Percentiles rank a stretch among this genome's conserved stretches.
Evolutionary conservation across 306 rosid species (phyloP).

Genomic region (Dryas octopetala): DNA sequence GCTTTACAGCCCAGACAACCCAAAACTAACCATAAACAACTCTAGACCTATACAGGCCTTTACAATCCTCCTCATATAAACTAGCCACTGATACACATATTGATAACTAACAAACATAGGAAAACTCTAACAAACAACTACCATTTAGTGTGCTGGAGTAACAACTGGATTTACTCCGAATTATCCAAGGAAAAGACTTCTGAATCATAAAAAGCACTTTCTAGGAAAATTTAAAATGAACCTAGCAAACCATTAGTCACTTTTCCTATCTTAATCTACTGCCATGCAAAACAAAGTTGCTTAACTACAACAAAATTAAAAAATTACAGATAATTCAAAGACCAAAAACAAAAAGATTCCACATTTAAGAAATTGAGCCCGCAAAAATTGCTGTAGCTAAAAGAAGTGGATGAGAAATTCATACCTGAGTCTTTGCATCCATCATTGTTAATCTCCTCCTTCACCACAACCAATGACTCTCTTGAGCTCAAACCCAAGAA

Average conservation of each 20-base stretch:
- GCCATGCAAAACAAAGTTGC: neutral
- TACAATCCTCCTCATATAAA: too few species aligned
- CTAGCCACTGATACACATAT: neutral
- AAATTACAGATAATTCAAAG: neutral
- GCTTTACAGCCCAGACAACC: too few species aligned
- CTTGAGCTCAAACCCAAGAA: slow-evolving; percentile 74
- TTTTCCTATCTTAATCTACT: slow-evolving; percentile 10
- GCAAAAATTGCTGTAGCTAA: neutral
- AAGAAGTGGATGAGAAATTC: neutral
- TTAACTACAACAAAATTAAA: neutral
- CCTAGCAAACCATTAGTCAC: slow-evolving; percentile 8
- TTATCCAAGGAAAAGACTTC: neutral
- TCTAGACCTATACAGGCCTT: too few species aligned
- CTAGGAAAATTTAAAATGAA: neutral
- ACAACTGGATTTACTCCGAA: slow-evolving; percentile 3
- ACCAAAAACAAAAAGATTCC: neutral
- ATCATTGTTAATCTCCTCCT: slow-evolving; percentile 61
- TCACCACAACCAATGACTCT: slow-evolving; percentile 50
- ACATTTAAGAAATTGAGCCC: neutral
- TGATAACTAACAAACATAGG: neutral
- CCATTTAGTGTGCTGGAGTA: neutral
- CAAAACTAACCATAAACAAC: too few species aligned
- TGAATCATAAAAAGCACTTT: neutral
- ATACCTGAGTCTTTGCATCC: slow-evolving; percentile 52
- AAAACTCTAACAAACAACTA: neutral